Evolutionary conservation across 805 yeast species (phyloP).

Genomic region (Phaffomyces opuntiae): DNA sequence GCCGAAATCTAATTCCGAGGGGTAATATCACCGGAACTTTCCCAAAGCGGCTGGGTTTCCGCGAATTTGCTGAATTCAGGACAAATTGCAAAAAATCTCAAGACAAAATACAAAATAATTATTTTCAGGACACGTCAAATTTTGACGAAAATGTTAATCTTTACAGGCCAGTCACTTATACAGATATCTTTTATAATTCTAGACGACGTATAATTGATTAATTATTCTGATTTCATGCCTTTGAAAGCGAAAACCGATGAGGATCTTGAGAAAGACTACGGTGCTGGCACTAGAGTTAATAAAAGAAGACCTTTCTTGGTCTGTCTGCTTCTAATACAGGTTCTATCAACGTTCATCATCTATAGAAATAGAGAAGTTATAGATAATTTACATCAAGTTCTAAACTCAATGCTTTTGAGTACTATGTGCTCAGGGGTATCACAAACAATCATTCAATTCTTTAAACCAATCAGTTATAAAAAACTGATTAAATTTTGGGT

Average conservation of each 20-base stretch:
- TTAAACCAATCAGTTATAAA: conserved; percentile 14
- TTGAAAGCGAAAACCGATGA: not conserved
- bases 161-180: too few relatives aligned
- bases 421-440: conserved; percentile 17
- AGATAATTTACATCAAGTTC: conserved; percentile 17
- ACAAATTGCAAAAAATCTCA: too few relatives aligned
- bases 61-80: too few relatives aligned
- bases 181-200: too few relatives aligned
- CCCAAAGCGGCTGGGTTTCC: too few relatives aligned
- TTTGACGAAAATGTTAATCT: not conserved
- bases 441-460: conserved; percentile 19
- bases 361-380: conserved; percentile 18
- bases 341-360: conserved; percentile 8
- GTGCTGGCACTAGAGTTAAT: not conserved
- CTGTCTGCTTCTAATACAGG: conserved; percentile 6
- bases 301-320: conserved; percentile 4
- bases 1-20: not conserved
- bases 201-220: too few relatives aligned
- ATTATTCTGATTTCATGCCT: not conserved
- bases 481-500: conserved; percentile 37
- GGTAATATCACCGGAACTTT: too few relatives aligned
- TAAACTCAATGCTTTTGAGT: conserved; percentile 21
- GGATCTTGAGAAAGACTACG: conserved; percentile 17
- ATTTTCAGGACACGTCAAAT: not conserved
- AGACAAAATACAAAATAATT: too few relatives aligned